A percentile compares a stretch with the other conserved stretches of the same genome.
phyloP scores from a whole-genome alignment of 495 filamentous ascomycete species.

The Penicillium ucsense region DNA sequence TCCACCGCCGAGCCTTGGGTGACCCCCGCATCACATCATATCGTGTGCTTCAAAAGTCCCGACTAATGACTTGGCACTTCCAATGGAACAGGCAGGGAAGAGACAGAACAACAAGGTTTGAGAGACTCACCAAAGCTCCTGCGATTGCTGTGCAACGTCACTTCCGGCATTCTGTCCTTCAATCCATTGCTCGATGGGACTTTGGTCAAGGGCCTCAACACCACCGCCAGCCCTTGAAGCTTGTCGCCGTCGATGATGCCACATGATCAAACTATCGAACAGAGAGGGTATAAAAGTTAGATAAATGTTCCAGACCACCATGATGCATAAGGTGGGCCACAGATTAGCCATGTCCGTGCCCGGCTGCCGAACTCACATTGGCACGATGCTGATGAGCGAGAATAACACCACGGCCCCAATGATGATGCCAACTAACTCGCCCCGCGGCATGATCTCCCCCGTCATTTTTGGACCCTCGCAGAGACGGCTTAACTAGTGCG shows the following conservation, averaged over 20 bases:
- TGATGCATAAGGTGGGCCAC: constrained; percentile 9
- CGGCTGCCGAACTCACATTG: constrained; percentile 20
- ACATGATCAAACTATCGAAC: constrained; percentile 15
- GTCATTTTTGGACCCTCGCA: constrained; percentile 8
- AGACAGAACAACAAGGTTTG: background rate
- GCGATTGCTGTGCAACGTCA: constrained; percentile 13
- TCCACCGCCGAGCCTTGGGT: constrained; percentile 13
- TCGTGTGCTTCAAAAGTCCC: background rate
- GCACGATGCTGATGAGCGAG: constrained; percentile 22
- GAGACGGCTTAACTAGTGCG: background rate
- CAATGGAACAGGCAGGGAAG: background rate
- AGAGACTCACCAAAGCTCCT: constrained; percentile 25
- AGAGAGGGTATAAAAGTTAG: background rate
- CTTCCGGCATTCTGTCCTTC: constrained; percentile 16
- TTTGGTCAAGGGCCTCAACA: constrained; percentile 7
- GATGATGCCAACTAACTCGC: constrained; percentile 25
- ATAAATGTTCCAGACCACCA: constrained; percentile 9
- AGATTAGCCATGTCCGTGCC: constrained; percentile 9
- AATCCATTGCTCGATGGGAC: constrained; percentile 22
- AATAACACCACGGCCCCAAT: constrained; percentile 26
- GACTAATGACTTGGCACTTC: background rate
- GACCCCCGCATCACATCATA: constrained; percentile 25
- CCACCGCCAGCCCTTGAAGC: constrained; percentile 3
- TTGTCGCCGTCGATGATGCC: constrained; percentile 1
- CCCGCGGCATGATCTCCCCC: constrained; percentile 13